These are phyloP conservation scores for Ananas comosus DNA, from an alignment of 176 grass and related monocot species.

Conservation along the genomic window DNA sequence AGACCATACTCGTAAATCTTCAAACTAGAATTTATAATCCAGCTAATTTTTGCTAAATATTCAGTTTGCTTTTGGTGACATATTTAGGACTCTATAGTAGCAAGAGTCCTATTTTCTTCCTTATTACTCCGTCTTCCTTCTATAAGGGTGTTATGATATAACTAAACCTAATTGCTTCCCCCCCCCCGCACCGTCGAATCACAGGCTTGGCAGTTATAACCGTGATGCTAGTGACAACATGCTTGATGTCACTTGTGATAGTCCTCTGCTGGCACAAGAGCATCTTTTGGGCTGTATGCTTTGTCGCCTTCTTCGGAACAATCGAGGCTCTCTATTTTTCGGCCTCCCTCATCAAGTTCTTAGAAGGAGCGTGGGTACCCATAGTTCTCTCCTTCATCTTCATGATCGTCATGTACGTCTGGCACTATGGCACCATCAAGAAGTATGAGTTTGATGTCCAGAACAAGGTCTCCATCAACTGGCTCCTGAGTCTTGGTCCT, in stretches of 20 bases:
- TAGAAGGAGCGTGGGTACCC: conserved; percentile 84
- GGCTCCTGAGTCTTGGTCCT: conserved; percentile 73
- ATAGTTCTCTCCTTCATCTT: conserved; percentile 62
- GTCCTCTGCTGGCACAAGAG: conserved; percentile 90
- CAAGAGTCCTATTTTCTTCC: too few relatives aligned
- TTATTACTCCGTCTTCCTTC: too few relatives aligned
- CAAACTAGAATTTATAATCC: too few relatives aligned
- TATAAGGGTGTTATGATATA: background rate
- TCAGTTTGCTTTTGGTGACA: too few relatives aligned
- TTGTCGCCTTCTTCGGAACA: conserved; percentile 89
- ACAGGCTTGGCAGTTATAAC: conserved; percentile 96
- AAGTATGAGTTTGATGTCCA: conserved; percentile 88
- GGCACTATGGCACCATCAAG: conserved; percentile 90
- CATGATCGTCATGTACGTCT: conserved; percentile 82
- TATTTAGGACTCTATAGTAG: too few relatives aligned
- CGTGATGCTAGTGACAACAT: conserved; percentile 93
- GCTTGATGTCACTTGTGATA: conserved; percentile 95
- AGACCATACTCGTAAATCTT: too few relatives aligned
- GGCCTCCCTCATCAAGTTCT: conserved; percentile 76
- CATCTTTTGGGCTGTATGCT: conserved; percentile 60
- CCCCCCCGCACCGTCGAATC: background rate
- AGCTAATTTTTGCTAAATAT: too few relatives aligned
- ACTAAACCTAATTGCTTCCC: background rate
- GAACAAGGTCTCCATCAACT: conserved; percentile 90
- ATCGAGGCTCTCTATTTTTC: conserved; percentile 96